These are phyloP conservation scores for Blastomyces parvus DNA, from an alignment of 2,329 filamentous ascomycete species.

Conservation along the genomic window DNA sequence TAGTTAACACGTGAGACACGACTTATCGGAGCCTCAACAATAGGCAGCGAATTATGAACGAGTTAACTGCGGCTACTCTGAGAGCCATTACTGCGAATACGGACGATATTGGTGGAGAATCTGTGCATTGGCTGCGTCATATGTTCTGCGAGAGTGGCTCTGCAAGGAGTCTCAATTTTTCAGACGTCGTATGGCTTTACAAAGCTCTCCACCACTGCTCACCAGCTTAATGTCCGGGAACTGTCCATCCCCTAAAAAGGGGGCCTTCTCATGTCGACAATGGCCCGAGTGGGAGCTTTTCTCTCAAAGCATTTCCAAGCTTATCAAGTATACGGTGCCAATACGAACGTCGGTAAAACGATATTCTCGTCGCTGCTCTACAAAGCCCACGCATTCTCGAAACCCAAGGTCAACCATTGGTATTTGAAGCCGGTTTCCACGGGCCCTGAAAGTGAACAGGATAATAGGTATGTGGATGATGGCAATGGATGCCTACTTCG, in stretches of 20 bases:
- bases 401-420: constrained; percentile 34
- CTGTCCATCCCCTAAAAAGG: neutral
- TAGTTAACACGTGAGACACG: no score
- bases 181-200: neutral
- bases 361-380: constrained; percentile 65
- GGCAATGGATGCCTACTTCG: neutral
- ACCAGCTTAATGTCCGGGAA: neutral
- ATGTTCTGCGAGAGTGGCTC: no score
- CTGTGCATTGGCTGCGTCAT: no score
- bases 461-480: constrained; percentile 48
- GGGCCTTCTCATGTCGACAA: neutral
- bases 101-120: no score
- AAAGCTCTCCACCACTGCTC: neutral
- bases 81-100: no score
- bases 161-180: neutral
- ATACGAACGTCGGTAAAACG: constrained; percentile 79
- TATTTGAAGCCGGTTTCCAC: constrained; percentile 80
- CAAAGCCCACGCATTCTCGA: constrained; percentile 46
- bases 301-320: constrained; percentile 60
- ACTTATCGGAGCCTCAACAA: neutral
- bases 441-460: constrained; percentile 58
- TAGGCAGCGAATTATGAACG: no score
- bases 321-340: constrained; percentile 72
- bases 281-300: constrained; percentile 42
- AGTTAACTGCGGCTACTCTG: no score